Evolutionary conservation across 2,329 filamentous ascomycete species (phyloP).

Genomic region (Pestalotiopsis sp.): DNA sequence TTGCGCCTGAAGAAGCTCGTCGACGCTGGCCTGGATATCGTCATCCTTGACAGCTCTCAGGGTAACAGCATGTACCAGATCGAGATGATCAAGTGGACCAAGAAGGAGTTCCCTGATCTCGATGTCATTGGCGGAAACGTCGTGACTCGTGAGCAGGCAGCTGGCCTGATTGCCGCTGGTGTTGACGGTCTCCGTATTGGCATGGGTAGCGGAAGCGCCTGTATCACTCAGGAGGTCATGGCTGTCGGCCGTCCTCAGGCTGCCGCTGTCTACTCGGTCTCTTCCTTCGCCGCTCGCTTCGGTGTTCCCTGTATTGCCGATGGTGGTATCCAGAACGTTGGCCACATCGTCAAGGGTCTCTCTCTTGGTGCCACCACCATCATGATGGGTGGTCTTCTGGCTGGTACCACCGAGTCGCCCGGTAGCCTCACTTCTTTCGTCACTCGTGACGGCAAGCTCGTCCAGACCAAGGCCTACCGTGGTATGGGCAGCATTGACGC

Average conservation of each 20-base stretch:
- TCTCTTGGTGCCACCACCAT: conserved; percentile 91
- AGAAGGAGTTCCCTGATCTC: conserved; percentile 79
- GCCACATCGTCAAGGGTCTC: conserved; percentile 98
- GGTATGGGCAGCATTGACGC: conserved; percentile 99
- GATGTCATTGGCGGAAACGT: conserved; percentile 99
- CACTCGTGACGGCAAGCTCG: conserved; percentile 93
- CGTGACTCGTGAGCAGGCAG: conserved; percentile 95
- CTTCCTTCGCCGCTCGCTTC: conserved; percentile 86
- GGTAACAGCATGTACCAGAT: conserved; percentile 99
- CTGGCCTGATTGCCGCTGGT: conserved; percentile 86
- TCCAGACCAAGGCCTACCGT: conserved; percentile 99
- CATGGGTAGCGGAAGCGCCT: conserved; percentile 97
- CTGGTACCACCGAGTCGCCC: conserved; percentile 95
- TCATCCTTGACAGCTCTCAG: conserved; percentile 94
- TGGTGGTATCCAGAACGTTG: conserved; percentile 96
- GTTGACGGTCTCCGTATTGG: conserved; percentile 96
- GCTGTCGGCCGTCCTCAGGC: conserved; percentile 96
- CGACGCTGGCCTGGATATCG: conserved; percentile 92
- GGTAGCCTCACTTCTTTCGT: conserved; percentile 83
- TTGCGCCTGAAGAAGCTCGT: conserved; percentile 82
- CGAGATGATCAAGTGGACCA: conserved; percentile 97
- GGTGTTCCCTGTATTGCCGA: conserved; percentile 98
- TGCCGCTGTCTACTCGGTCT: conserved; percentile 87
- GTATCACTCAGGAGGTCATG: conserved; percentile 99
- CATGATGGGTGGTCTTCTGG: conserved; percentile 99